A percentile compares a stretch with the other conserved stretches of the same genome.
phyloP scores from a whole-genome alignment of 768 basidiomycete species.

The Lactifluus echinatus region DNA sequence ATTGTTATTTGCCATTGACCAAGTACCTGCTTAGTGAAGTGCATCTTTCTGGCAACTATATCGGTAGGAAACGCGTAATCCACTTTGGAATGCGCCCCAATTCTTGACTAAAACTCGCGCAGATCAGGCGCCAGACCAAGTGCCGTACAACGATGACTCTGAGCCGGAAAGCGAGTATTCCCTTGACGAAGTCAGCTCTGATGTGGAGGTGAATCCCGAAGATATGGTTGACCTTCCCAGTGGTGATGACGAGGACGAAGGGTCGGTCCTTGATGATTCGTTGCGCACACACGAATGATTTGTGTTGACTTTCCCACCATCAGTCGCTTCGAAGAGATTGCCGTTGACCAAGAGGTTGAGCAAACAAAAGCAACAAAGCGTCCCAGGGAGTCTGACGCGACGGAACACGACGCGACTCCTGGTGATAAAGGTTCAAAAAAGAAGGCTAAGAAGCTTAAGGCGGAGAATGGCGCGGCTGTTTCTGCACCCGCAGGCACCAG shows the following conservation, averaged over 20 bases:
- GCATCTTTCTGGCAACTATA: constrained; percentile 79
- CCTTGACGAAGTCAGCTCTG: constrained; percentile 72
- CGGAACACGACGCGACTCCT: constrained; percentile 32
- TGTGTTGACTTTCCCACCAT: background rate
- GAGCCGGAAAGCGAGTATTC: constrained; percentile 54
- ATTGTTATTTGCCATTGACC: background rate
- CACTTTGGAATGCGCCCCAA: background rate
- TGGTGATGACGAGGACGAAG: constrained; percentile 32
- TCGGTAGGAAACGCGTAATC: constrained; percentile 39
- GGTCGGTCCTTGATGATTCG: constrained; percentile 30
- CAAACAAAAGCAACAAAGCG: constrained; percentile 50
- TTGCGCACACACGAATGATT: background rate
- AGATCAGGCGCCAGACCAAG: constrained; percentile 50
- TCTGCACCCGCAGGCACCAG: constrained; percentile 23
- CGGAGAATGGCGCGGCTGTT: constrained; percentile 40
- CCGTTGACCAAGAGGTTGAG: constrained; percentile 28
- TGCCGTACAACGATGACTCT: constrained; percentile 40
- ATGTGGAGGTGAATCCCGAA: constrained; percentile 65
- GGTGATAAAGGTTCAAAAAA: constrained; percentile 48
- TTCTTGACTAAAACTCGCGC: background rate
- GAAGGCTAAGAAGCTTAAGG: constrained; percentile 66
- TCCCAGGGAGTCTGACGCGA: constrained; percentile 51
- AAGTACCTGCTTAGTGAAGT: constrained; percentile 40
- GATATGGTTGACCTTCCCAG: constrained; percentile 45
- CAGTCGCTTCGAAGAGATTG: constrained; percentile 71